phyloP scores from a whole-genome alignment of 2,329 filamentous ascomycete species.

The Aspergillus carbonarius region DNA sequence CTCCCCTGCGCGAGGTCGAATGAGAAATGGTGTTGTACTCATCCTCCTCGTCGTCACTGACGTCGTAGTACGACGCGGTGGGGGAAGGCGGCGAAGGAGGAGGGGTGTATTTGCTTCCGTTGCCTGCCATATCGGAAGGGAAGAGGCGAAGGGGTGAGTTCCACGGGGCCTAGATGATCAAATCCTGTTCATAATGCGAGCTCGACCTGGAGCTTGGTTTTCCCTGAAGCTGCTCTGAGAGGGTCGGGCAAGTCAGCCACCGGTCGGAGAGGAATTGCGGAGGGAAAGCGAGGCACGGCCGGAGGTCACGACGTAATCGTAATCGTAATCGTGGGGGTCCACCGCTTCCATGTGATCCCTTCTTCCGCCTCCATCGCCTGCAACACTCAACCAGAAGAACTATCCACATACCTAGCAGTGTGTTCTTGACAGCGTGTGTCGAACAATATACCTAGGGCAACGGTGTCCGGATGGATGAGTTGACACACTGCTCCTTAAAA shows the following conservation, averaged over 20 bases:
- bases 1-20: slow-evolving; percentile 71
- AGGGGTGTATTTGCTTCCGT: slow-evolving; percentile 36
- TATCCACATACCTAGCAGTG: neutral
- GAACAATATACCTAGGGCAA: neutral
- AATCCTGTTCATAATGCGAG: neutral
- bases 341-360: slow-evolving; percentile 16
- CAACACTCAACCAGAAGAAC: neutral
- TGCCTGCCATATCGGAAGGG: slow-evolving; percentile 30
- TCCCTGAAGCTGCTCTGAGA: neutral
- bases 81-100: slow-evolving; percentile 62
- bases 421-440: neutral
- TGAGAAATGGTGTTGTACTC: slow-evolving; percentile 94
- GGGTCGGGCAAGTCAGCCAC: neutral
- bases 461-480: neutral
- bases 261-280: slow-evolving; percentile 5
- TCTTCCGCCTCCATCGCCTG: neutral
- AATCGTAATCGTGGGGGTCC: neutral
- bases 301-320: slow-evolving; percentile 13
- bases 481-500: neutral
- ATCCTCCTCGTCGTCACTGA: slow-evolving; percentile 94
- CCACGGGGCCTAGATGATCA: neutral
- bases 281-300: slow-evolving; percentile 5
- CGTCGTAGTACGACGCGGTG: slow-evolving; percentile 84
- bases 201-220: neutral
- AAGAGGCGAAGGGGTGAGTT: slow-evolving; percentile 1